phyloP scores from a whole-genome alignment of 805 yeast genomes.

The Ascoidea asiatica region DNA sequence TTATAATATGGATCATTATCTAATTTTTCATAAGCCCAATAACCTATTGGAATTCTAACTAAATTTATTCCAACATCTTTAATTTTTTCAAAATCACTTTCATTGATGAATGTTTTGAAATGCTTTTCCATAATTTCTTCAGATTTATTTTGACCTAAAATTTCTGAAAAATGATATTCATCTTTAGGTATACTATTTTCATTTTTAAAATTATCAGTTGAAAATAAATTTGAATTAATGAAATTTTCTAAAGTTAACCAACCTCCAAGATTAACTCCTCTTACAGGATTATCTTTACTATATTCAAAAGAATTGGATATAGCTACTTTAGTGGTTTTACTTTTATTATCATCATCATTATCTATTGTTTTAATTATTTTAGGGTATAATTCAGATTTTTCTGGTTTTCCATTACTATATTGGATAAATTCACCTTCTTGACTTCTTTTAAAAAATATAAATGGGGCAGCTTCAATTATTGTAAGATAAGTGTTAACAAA shows the following conservation, averaged over 20 bases:
- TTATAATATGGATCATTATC: slow-evolving; percentile 30
- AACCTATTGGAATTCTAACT: slow-evolving; percentile 67
- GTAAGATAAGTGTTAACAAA: too few species aligned
- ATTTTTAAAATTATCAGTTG: slow-evolving; percentile 18
- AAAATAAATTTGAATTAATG: slow-evolving; percentile 50
- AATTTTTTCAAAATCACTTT: slow-evolving; percentile 41
- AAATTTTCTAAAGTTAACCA: slow-evolving; percentile 65
- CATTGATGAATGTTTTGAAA: slow-evolving; percentile 46
- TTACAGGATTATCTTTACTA: slow-evolving; percentile 10
- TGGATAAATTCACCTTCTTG: too few species aligned
- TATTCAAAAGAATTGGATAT: slow-evolving; percentile 5
- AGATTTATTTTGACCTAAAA: slow-evolving; percentile 35
- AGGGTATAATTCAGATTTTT: too few species aligned
- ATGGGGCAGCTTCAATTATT: too few species aligned
- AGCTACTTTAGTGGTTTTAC: too few species aligned
- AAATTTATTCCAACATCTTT: slow-evolving; percentile 44
- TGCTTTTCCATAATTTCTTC: slow-evolving; percentile 29
- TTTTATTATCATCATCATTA: too few species aligned
- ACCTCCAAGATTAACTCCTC: slow-evolving; percentile 55
- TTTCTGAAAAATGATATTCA: slow-evolving; percentile 41
- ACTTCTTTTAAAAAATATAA: too few species aligned
- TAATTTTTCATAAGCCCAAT: slow-evolving; percentile 51
- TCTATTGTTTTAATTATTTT: too few species aligned
- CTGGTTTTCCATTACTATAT: too few species aligned
- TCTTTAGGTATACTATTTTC: slow-evolving; percentile 40